Evolutionary conservation across 2,329 filamentous ascomycete species (phyloP).

Genomic region (Didymella pinodella): DNA sequence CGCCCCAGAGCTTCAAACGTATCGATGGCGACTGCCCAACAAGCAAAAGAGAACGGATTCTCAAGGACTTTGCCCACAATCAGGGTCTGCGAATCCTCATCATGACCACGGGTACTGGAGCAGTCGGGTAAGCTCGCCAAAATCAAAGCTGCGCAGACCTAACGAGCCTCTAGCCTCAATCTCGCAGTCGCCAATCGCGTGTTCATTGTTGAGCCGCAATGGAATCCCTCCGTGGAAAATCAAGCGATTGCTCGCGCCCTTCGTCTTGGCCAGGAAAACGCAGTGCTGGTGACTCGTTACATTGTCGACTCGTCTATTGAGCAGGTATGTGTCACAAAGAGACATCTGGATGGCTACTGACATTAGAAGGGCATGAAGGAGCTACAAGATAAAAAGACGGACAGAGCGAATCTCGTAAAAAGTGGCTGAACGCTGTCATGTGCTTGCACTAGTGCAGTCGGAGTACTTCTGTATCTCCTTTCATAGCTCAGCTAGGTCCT

Average conservation of each 20-base stretch:
- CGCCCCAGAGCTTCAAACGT: conserved; percentile 38
- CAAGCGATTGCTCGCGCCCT: conserved; percentile 62
- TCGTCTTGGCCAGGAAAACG: conserved; percentile 56
- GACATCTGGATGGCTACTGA: too few relatives aligned
- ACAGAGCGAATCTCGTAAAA: not conserved
- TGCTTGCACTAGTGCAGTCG: too few relatives aligned
- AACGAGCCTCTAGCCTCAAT: conserved; percentile 52
- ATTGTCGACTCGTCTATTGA: conserved; percentile 44
- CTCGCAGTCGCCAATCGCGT: conserved; percentile 59
- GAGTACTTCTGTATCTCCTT: too few relatives aligned
- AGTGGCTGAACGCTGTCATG: not conserved
- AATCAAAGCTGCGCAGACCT: not conserved
- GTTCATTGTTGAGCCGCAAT: conserved; percentile 63
- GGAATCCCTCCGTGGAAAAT: conserved; percentile 63
- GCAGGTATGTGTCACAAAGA: not conserved
- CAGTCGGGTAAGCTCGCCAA: conserved; percentile 54
- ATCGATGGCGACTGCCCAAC: conserved; percentile 58
- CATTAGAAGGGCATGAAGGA: not conserved
- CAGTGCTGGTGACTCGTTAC: conserved; percentile 58
- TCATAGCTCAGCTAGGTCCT: too few relatives aligned
- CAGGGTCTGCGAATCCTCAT: conserved; percentile 52
- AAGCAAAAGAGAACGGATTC: conserved; percentile 47
- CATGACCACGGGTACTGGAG: conserved; percentile 63
- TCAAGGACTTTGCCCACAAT: conserved; percentile 51
- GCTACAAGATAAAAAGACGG: not conserved